These are phyloP conservation scores for Eimeria maxima DNA, from an alignment of 169 alveolate species.

Conservation along the genomic window DNA sequence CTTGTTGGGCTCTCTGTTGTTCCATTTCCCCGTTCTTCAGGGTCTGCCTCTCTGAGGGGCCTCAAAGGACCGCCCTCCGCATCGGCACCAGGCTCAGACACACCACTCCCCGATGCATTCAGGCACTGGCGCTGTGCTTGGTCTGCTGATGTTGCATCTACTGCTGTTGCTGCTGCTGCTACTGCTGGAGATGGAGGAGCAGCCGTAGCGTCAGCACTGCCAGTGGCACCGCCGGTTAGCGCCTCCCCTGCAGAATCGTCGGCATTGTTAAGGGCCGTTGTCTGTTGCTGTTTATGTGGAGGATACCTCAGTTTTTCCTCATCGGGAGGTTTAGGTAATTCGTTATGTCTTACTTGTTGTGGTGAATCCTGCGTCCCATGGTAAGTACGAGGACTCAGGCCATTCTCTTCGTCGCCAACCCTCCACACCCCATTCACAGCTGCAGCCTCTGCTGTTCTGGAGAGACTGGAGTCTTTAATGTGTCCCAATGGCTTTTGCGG, in stretches of 20 bases:
- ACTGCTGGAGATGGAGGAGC: background rate
- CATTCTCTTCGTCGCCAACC: background rate
- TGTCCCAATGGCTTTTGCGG: background rate
- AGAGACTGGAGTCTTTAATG: background rate
- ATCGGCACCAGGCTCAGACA: background rate
- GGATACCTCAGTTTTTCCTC: background rate
- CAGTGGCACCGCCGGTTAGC: background rate
- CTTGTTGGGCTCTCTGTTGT: background rate
- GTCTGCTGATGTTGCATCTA: background rate
- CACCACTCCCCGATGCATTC: background rate
- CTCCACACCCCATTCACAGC: background rate
- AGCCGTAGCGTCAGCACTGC: background rate
- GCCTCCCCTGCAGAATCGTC: background rate
- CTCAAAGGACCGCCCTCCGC: background rate
- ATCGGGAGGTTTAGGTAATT: background rate
- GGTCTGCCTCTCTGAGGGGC: background rate
- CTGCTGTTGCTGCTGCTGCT: background rate
- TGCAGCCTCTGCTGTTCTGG: background rate
- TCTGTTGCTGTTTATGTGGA: slow-evolving; percentile 17
- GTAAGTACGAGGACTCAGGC: background rate
- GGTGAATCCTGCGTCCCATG: background rate
- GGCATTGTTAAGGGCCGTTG: background rate
- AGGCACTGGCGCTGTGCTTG: background rate
- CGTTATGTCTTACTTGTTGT: background rate
- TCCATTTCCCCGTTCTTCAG: background rate